These are phyloP conservation scores for Naganishia onofrii DNA, from an alignment of 768 basidiomycete species.

Conservation along the genomic window DNA sequence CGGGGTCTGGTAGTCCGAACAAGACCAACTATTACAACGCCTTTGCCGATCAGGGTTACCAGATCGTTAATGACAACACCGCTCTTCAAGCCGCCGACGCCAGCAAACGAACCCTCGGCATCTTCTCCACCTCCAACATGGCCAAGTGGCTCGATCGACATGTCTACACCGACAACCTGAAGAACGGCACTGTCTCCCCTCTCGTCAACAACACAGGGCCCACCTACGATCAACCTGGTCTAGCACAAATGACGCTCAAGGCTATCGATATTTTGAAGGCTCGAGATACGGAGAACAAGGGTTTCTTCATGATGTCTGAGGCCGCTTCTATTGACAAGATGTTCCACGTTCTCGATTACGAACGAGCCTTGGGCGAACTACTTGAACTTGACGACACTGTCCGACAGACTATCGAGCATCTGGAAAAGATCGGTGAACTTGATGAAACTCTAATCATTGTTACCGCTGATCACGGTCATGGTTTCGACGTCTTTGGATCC, in stretches of 20 bases:
- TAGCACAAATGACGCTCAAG: conserved; percentile 55
- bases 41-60: conserved; percentile 44
- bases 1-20: conserved; percentile 39
- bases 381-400: conserved; percentile 54
- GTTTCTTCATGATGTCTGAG: conserved; percentile 53
- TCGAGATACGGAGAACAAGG: conserved; percentile 47
- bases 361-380: conserved; percentile 53
- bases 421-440: conserved; percentile 50
- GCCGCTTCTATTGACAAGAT: conserved; percentile 51
- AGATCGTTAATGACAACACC: conserved; percentile 48
- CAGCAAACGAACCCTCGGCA: conserved; percentile 49
- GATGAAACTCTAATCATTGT: conserved; percentile 51
- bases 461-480: conserved; percentile 21
- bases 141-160: conserved; percentile 53
- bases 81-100: conserved; percentile 45
- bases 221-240: conserved; percentile 50
- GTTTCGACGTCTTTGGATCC: conserved; percentile 51
- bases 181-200: conserved; percentile 21
- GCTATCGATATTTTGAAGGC: conserved; percentile 52
- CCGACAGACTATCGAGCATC: conserved; percentile 46
- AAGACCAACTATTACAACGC: conserved; percentile 39
- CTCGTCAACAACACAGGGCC: conserved; percentile 13
- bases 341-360: conserved; percentile 52
- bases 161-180: conserved; percentile 46
- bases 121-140: conserved; percentile 50